Evolutionary conservation across 1,139 yeast genomes (phyloP).

Genomic region (Kodamaea derodonti): DNA sequence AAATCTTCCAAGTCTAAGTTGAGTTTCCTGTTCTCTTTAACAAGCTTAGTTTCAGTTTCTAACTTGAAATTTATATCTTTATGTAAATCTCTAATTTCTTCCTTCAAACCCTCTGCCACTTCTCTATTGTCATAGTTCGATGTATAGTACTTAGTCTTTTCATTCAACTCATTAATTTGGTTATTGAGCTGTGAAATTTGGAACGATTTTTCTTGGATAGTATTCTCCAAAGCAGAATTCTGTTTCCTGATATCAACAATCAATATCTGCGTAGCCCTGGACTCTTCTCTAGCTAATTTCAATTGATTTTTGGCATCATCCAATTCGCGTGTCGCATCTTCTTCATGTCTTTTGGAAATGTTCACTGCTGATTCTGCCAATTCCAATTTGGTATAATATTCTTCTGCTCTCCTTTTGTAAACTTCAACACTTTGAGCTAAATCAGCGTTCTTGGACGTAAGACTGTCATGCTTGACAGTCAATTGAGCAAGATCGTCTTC

Average conservation of each 20-base stretch:
- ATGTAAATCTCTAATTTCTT: slow-evolving; percentile 57
- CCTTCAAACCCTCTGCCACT: slow-evolving; percentile 42
- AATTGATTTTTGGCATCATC: slow-evolving; percentile 52
- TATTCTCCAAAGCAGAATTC: slow-evolving; percentile 53
- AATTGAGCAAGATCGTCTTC: slow-evolving; percentile 41
- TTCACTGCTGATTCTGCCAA: slow-evolving; percentile 73
- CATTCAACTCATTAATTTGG: slow-evolving; percentile 37
- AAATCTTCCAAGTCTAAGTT: slow-evolving; percentile 61
- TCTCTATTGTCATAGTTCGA: slow-evolving; percentile 45
- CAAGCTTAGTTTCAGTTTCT: slow-evolving; percentile 60
- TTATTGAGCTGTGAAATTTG: slow-evolving; percentile 52
- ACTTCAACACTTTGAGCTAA: slow-evolving; percentile 52
- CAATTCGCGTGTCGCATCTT: slow-evolving; percentile 52
- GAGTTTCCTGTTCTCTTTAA: slow-evolving; percentile 60
- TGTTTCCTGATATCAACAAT: slow-evolving; percentile 55
- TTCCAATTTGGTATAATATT: slow-evolving; percentile 69
- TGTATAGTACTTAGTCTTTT: slow-evolving; percentile 53
- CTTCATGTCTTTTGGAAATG: slow-evolving; percentile 61
- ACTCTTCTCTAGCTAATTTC: slow-evolving; percentile 54
- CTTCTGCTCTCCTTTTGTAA: slow-evolving; percentile 72
- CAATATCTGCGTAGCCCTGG: slow-evolving; percentile 53
- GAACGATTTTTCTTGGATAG: slow-evolving; percentile 54
- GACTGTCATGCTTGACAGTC: slow-evolving; percentile 51
- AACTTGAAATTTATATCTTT: slow-evolving; percentile 54
- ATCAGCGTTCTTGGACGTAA: slow-evolving; percentile 49